A percentile compares a stretch with the other conserved stretches of the same genome.
Conservation (phyloP, 208 protist genomes). For the Trypanosoma lewisi region DNA sequence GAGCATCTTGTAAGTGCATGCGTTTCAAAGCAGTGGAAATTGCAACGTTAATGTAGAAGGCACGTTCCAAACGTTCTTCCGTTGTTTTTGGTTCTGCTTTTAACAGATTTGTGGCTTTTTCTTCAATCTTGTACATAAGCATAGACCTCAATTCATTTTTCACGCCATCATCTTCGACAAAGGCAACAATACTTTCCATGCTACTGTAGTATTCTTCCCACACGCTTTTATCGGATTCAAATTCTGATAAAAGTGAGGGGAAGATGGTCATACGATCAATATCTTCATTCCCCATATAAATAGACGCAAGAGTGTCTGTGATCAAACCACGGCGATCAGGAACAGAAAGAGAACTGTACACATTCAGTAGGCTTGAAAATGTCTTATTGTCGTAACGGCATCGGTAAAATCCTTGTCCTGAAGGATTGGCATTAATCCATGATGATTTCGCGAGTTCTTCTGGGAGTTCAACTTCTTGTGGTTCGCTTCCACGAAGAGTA, state of each 20-base stretch:
- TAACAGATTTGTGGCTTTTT: constrained; percentile 23
- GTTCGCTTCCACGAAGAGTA: constrained; percentile 45
- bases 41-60: constrained; percentile 23
- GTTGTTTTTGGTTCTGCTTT: constrained; percentile 6
- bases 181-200: constrained; percentile 36
- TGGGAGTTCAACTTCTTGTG: constrained; percentile 47
- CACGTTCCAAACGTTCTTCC: constrained; percentile 22
- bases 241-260: constrained; percentile 30
- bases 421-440: constrained; percentile 74
- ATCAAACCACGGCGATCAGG: constrained; percentile 64
- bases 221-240: constrained; percentile 53
- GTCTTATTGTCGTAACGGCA: constrained; percentile 74
- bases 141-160: constrained; percentile 34
- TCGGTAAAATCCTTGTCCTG: constrained; percentile 78
- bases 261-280: constrained; percentile 43
- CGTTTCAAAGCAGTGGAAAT: constrained; percentile 12
- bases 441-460: constrained; percentile 26
- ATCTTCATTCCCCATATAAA: constrained; percentile 79
- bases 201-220: constrained; percentile 47
- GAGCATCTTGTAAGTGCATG: constrained; percentile 15
- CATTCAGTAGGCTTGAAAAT: constrained; percentile 47
- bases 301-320: constrained; percentile 64
- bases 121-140: constrained; percentile 21
- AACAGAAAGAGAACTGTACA: constrained; percentile 42
- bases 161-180: constrained; percentile 41